Percentiles rank a stretch among this genome's conserved stretches.
Conservation (phyloP, 495 filamentous ascomycete genomes). For the Xylona heveae region DNA sequence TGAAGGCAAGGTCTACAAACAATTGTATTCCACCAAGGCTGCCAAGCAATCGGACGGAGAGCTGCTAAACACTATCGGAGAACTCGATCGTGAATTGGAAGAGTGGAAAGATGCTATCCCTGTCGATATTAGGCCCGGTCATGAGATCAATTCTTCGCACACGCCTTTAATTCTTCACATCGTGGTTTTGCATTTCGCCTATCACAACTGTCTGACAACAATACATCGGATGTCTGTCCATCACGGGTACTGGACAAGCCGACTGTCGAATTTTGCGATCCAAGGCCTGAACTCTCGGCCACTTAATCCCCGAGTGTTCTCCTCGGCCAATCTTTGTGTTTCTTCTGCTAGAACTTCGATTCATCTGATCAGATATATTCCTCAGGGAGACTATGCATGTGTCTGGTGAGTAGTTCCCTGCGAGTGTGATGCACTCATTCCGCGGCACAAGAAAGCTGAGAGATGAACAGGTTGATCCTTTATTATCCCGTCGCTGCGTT, state of each 20-base stretch:
- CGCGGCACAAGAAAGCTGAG: background rate
- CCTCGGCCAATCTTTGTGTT: slow-evolving; percentile 82
- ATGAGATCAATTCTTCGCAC: slow-evolving; percentile 80
- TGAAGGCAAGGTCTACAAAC: slow-evolving; percentile 84
- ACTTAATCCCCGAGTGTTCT: slow-evolving; percentile 81
- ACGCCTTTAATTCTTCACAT: slow-evolving; percentile 81
- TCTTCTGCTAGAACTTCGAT: slow-evolving; percentile 84
- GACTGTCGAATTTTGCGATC: slow-evolving; percentile 86
- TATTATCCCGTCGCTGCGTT: slow-evolving; percentile 95
- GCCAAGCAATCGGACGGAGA: slow-evolving; percentile 84
- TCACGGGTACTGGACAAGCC: slow-evolving; percentile 94
- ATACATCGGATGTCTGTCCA: slow-evolving; percentile 98
- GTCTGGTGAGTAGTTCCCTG: slow-evolving; percentile 51
- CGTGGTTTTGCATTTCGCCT: slow-evolving; percentile 82
- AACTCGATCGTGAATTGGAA: slow-evolving; percentile 81
- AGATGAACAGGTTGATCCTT: slow-evolving; percentile 53
- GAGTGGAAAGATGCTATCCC: slow-evolving; percentile 94
- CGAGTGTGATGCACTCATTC: background rate
- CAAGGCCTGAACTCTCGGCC: slow-evolving; percentile 78
- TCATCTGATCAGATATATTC: slow-evolving; percentile 84
- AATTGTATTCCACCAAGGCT: slow-evolving; percentile 81
- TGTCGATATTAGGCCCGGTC: slow-evolving; percentile 79
- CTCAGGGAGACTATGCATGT: slow-evolving; percentile 81
- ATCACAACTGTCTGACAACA: slow-evolving; percentile 94
- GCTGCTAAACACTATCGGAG: slow-evolving; percentile 84